phyloP scores from a whole-genome alignment of 2,329 filamentous ascomycete genomes.

The Seiridium unicorne region DNA sequence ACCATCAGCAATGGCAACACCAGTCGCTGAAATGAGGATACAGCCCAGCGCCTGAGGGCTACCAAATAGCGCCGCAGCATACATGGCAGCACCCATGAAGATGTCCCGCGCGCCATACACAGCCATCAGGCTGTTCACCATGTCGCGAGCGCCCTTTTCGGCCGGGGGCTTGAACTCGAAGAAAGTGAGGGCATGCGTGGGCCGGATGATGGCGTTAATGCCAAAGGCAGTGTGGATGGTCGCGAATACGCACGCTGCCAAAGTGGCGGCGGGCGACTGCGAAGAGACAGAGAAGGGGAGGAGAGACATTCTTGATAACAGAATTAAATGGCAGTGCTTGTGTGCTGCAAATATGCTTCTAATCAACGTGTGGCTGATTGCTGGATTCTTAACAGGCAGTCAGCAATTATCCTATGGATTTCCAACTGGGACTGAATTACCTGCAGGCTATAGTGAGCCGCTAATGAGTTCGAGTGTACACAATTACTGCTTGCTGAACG shows the following conservation, averaged over 20 bases:
- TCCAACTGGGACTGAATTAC: too few relatives aligned
- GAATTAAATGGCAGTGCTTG: too few relatives aligned
- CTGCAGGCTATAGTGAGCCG: too few relatives aligned
- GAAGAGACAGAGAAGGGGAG: not conserved
- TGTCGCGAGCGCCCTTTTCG: constrained; percentile 27
- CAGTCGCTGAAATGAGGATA: constrained; percentile 38
- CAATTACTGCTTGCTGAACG: too few relatives aligned
- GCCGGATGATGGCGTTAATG: constrained; percentile 35
- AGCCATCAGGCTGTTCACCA: constrained; percentile 42
- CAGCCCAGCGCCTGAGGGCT: constrained; percentile 37
- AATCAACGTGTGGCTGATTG: too few relatives aligned
- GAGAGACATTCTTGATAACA: not conserved
- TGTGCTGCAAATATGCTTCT: too few relatives aligned
- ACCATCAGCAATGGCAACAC: constrained; percentile 45
- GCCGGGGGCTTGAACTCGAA: constrained; percentile 34
- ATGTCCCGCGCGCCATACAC: constrained; percentile 48
- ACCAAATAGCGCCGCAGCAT: constrained; percentile 33
- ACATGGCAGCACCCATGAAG: constrained; percentile 43
- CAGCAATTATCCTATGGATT: too few relatives aligned
- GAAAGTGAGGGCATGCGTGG: constrained; percentile 30
- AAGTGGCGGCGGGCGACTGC: not conserved
- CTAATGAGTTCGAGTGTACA: too few relatives aligned
- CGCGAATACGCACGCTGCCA: constrained; percentile 12
- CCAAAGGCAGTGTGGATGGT: constrained; percentile 31
- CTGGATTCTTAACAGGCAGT: too few relatives aligned